Base-by-base conservation (phyloP, 2,329 filamentous ascomycete genomes). In the Pseudonectria foliicola region DNA sequence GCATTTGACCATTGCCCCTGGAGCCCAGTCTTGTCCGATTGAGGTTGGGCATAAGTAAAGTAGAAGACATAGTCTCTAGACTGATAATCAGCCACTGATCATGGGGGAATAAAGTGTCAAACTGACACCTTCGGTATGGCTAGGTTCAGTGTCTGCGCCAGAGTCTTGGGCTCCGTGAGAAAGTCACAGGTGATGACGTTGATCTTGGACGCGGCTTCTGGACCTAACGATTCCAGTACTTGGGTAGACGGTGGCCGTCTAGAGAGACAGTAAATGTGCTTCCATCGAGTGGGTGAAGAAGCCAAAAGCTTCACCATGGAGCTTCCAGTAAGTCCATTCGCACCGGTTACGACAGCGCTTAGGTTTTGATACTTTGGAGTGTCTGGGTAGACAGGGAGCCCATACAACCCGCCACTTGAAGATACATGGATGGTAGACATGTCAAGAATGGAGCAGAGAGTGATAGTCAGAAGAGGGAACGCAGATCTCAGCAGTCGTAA, bases 291-390 rank as follows among this genome's bases (percentile, higher is more conserved):
- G 14, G 40, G 34, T 13, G 31, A 14, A 2, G 11, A 8, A 14
- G 28, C 26, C 18, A 43, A 21, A 3, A 40, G 33, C 13, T 26
- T 23, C 10, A 40, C 13, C 23, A 43, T 37, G 25, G 31, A 27
- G 4, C 14, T 16, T 3, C 40, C 40, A 21, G 38, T 27, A 12
- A 43, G 34, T 11, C 40, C 40, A 25, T 37, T 43, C n/a, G 40
- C 40, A 1, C 40, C 40, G 1, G 40, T 42, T 6, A 42, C 29
- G 3, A 42, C 31, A 13, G 37, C 40, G 29, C 37, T 37, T 10
- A 40, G 34, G 7, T 30, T 30, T 24, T 34, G n/a, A n/a, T n/a
- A n/a, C n/a, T n/a, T n/a, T n/a, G n/a, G n/a, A n/a, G n/a, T n/a
- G n/a, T n/a, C n/a, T n/a, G n/a, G n/a, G n/a, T n/a, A n/a, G n/a